These are phyloP conservation scores for Arthrobotrys megalospora DNA, from an alignment of 2,329 filamentous ascomycete species.

Conservation along the genomic window DNA sequence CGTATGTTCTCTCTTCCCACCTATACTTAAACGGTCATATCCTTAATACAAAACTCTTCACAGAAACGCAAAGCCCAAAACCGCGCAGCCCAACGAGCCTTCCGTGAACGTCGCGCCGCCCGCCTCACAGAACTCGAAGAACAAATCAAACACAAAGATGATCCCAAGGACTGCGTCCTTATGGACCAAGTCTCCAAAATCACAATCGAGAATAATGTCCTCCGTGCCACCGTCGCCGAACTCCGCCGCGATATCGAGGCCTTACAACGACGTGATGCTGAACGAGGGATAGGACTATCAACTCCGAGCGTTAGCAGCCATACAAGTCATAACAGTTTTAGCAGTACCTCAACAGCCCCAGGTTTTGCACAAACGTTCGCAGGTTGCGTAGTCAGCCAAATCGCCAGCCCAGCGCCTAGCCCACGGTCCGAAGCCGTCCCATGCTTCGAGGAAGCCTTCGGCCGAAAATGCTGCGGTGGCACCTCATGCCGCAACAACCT, in stretches of 20 bases:
- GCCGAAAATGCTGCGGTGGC: slow-evolving; percentile 57
- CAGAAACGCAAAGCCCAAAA: slow-evolving; percentile 93
- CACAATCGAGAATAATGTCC: slow-evolving; percentile 57
- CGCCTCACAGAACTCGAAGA: slow-evolving; percentile 83
- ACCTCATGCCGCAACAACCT: slow-evolving; percentile 48
- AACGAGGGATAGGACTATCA: slow-evolving; percentile 33
- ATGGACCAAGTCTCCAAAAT: slow-evolving; percentile 71
- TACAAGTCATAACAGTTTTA: slow-evolving; percentile 47
- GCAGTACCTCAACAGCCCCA: slow-evolving; percentile 51
- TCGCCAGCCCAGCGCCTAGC: slow-evolving; percentile 63
- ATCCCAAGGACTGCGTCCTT: slow-evolving; percentile 72
- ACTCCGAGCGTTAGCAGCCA: slow-evolving; percentile 17
- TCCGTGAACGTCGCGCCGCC: slow-evolving; percentile 87
- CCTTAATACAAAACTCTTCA: background rate
- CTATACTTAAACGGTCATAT: slow-evolving; percentile 5
- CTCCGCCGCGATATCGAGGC: slow-evolving; percentile 58
- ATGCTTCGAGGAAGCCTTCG: slow-evolving; percentile 59
- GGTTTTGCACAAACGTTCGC: slow-evolving; percentile 49
- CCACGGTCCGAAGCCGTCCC: slow-evolving; percentile 53
- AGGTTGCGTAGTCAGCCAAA: slow-evolving; percentile 55
- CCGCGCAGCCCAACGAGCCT: slow-evolving; percentile 88
- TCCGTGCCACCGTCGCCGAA: slow-evolving; percentile 56
- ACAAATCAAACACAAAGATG: slow-evolving; percentile 75
- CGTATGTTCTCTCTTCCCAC: slow-evolving; percentile 55
- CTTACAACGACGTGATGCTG: slow-evolving; percentile 49